Evolutionary conservation across 176 grass and related monocot species (phyloP), one percentile per base, ranked within the genome.

Genomic region (Otatea glauca): DNA sequence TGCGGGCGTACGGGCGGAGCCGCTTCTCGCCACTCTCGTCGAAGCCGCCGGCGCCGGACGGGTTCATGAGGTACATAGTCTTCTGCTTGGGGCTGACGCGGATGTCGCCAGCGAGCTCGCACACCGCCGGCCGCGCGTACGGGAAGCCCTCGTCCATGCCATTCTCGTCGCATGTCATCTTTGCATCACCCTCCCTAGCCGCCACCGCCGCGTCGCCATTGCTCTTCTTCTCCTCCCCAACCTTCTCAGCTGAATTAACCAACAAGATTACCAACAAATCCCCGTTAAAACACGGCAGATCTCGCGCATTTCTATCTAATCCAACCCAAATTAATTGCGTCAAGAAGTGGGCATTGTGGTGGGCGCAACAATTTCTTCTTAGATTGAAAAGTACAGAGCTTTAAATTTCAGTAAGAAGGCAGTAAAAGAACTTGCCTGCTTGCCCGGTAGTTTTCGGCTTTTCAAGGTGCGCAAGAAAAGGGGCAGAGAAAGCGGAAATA

Each of bases 21-120:
- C 75, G 68, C 42, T 84, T 88, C 65, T 88, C 85, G 29, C 87
- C 70, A 4, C 56, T 76, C 5, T 82, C 82, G 65, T 86, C 84
- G 59, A 88, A 78, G 65, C 68, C 81, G 3, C 60, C 85, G 7
- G 12, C 76, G 56, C 67, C 47, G 0, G 93, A 89, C 2, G 88
- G 66, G 75, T 90, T 83, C 7, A 94, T 29, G 5, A 92, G 82
- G 74, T 88, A 85, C 25, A 92, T 58, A 0, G 85, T 83, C 69
- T 86, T 91, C 20, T 90, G 32, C 27, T 92, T 94, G 8, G 92
- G 84, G 50, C 65, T 84, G 17, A 97, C 83, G 7, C 89, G 84
- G 66, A 97, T 55, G 55, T 97, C 92, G 11, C 92, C 92, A 16
- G 77, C 85, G 24, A 97, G 85, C 70, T 94, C 85, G 70, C 94